Evolutionary conservation across 2,329 filamentous ascomycete genomes (phyloP).

Genomic region (Neopestalotiopsis rosae): DNA sequence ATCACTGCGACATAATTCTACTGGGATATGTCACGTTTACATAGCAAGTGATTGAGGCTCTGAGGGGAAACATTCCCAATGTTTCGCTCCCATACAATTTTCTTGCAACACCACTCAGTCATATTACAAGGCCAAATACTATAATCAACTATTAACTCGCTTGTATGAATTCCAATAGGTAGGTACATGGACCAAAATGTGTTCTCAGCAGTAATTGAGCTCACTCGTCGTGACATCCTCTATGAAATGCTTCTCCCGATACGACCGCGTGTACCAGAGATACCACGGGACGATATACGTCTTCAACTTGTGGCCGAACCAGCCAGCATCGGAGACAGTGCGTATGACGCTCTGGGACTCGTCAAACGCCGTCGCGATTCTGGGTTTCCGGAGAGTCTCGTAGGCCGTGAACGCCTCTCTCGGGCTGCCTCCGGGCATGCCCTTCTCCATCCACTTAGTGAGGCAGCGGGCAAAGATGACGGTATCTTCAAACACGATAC

Average conservation of each 20-base stretch:
- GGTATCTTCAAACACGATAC: conserved; percentile 20
- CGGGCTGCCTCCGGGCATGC: conserved; percentile 12
- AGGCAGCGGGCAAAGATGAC: conserved; percentile 19
- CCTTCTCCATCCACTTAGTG: conserved; percentile 17
- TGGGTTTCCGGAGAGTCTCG: conserved; percentile 17
- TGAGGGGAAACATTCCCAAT: too few species aligned
- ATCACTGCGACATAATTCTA: too few species aligned
- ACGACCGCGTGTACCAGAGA: conserved; percentile 16
- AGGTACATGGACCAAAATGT: neutral
- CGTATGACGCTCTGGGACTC: conserved; percentile 16
- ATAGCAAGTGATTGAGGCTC: too few species aligned
- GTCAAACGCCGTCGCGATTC: conserved; percentile 18
- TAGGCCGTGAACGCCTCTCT: conserved; percentile 16
- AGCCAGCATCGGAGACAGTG: conserved; percentile 15
- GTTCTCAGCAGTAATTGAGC: conserved; percentile 10
- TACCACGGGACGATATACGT: conserved; percentile 18
- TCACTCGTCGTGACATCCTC: conserved; percentile 17
- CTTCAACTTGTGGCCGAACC: conserved; percentile 19
- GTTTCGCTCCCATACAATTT: too few species aligned
- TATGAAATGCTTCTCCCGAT: conserved; percentile 15
- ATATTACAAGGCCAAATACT: too few species aligned
- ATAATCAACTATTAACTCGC: too few species aligned
- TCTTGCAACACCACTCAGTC: too few species aligned
- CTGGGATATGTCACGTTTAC: too few species aligned
- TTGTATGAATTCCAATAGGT: too few species aligned